phyloP scores from a whole-genome alignment of 1,284 basidiomycete genomes.

The Rugosomyces carneus region DNA sequence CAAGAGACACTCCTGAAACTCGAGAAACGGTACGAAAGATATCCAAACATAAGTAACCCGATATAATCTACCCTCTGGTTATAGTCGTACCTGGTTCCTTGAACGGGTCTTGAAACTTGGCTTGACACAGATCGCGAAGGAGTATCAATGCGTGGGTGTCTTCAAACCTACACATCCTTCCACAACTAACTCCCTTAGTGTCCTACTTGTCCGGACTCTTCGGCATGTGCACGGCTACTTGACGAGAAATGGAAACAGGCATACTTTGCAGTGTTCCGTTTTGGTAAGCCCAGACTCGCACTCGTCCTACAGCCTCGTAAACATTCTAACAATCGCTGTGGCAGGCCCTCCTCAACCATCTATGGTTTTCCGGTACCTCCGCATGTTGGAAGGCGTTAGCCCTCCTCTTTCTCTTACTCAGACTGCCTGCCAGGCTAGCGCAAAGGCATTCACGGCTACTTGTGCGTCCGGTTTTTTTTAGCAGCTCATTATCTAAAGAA shows the following conservation, averaged over 20 bases:
- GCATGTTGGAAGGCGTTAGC: slow-evolving; percentile 76
- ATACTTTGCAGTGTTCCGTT: slow-evolving; percentile 82
- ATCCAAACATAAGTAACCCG: not conserved
- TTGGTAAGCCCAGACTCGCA: slow-evolving; percentile 43
- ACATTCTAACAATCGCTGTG: not conserved
- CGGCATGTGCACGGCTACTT: slow-evolving; percentile 76
- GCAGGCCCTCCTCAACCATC: slow-evolving; percentile 78
- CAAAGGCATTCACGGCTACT: slow-evolving; percentile 80
- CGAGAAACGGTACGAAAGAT: slow-evolving; percentile 62
- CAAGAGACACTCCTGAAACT: slow-evolving; percentile 81
- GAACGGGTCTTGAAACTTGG: slow-evolving; percentile 91
- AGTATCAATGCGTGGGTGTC: slow-evolving; percentile 76
- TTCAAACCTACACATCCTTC: slow-evolving; percentile 12
- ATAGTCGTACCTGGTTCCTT: slow-evolving; percentile 86
- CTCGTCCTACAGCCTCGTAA: not conserved
- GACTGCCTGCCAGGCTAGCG: slow-evolving; percentile 80
- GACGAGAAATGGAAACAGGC: slow-evolving; percentile 93
- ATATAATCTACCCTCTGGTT: not conserved
- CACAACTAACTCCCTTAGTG: slow-evolving; percentile 42
- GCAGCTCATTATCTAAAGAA: not conserved
- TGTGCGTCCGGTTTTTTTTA: slow-evolving; percentile 38
- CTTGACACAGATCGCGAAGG: slow-evolving; percentile 78
- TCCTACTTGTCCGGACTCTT: slow-evolving; percentile 75
- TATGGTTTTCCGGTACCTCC: slow-evolving; percentile 84
- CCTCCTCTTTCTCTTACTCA: slow-evolving; percentile 77